phyloP scores from a whole-genome alignment of 495 filamentous ascomycete genomes.

The Aspergillus saccharolyticus region DNA sequence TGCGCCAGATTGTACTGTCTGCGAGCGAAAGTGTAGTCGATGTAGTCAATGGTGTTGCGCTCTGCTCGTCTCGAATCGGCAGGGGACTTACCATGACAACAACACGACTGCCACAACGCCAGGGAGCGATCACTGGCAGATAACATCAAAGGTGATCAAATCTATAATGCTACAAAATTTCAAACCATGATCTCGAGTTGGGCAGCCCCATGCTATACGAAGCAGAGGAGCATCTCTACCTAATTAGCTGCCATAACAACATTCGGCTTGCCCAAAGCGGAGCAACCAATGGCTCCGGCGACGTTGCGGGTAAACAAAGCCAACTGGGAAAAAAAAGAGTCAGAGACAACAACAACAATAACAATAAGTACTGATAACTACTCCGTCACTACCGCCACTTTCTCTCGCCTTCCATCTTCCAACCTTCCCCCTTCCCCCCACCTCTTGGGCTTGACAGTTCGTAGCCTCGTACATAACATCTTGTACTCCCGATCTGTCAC shows the following conservation, averaged over 20 bases:
- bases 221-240: too few relatives aligned
- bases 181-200: neutral
- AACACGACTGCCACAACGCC: too few relatives aligned
- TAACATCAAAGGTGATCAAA: too few relatives aligned
- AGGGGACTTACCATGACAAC: too few relatives aligned
- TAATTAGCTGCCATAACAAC: conserved; percentile 10
- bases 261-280: conserved; percentile 13
- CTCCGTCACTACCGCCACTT: too few relatives aligned
- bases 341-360: conserved; percentile 8
- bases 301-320: conserved; percentile 20
- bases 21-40: too few relatives aligned
- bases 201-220: neutral
- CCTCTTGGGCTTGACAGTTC: neutral
- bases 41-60: too few relatives aligned
- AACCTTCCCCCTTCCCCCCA: neutral
- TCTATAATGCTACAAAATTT: neutral
- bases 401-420: too few relatives aligned
- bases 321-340: conserved; percentile 10
- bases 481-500: neutral
- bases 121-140: too few relatives aligned
- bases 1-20: too few relatives aligned
- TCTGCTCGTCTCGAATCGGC: too few relatives aligned
- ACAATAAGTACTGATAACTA: too few relatives aligned
- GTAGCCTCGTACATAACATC: neutral
- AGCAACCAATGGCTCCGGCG: conserved; percentile 8